These are phyloP conservation scores for Phytophthora tentaculata DNA, from an alignment of 352 stramenopile species.

Conservation along the genomic window DNA sequence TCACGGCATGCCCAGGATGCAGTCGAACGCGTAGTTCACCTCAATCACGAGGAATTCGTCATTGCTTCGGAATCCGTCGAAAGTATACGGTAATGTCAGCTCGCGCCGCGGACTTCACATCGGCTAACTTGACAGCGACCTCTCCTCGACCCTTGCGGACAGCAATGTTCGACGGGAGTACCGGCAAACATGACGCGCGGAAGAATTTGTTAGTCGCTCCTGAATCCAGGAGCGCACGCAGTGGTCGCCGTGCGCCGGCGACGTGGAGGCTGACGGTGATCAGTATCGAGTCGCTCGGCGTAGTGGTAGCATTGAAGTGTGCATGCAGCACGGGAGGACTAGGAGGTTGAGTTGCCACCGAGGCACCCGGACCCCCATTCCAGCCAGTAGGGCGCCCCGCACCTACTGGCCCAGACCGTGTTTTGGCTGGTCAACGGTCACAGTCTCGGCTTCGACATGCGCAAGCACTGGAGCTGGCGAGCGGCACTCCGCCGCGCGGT, in stretches of 20 bases:
- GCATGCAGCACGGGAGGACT: conserved; percentile 14
- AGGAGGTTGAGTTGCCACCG: conserved; percentile 3
- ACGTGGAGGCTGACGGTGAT: conserved; percentile 17
- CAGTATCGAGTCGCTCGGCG: conserved; percentile 8
- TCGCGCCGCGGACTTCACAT: conserved; percentile 12
- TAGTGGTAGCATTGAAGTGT: too few species aligned
- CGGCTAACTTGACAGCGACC: conserved; percentile 15
- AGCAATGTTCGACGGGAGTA: background rate
- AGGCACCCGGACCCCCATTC: background rate
- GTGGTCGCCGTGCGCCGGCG: background rate
- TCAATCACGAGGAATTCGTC: conserved; percentile 32
- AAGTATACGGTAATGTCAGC: background rate
- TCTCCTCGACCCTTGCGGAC: background rate
- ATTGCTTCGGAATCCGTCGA: background rate
- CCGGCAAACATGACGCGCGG: background rate
- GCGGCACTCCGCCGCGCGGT: background rate
- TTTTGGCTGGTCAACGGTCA: background rate
- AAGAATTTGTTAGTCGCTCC: conserved; percentile 40
- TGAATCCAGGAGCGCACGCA: conserved; percentile 29
- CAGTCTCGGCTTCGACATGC: background rate
- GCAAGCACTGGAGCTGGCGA: background rate
- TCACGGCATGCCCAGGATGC: conserved; percentile 29
- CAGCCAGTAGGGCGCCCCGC: conserved; percentile 15
- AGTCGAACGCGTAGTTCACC: conserved; percentile 35
- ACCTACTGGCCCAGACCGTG: background rate